Evolutionary conservation across 495 filamentous ascomycete genomes (phyloP), one percentile per base, ranked within the genome.

Genomic region (Penicillium steckii): DNA sequence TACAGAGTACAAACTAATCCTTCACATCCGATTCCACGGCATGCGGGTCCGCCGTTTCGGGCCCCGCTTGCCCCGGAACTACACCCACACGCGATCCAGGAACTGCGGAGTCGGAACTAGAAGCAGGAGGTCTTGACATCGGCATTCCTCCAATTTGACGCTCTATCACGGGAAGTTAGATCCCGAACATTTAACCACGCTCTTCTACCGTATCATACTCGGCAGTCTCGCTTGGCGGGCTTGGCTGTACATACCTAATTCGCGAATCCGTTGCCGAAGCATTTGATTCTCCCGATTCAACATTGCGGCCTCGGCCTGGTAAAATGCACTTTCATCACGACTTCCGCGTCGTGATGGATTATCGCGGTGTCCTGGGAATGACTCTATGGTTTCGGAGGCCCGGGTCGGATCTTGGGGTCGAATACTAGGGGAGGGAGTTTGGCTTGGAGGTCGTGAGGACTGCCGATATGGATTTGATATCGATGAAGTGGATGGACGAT

Each of bases 271-370:
- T 61, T 85, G 79, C 46, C 85, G 85, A 49, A 98, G 73, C 87
- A 98, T 95, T 67, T 95, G 89, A 61, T 98, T 98, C 74, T 98
- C 94, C 37, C 94, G 78, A 17, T 82, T 79, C 55, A 98, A 72
- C 74, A 84, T 93, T 58, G 89, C 84, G 3, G 90, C 91, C 70
- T 98, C 94, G 3, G 92, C 90, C 66, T 96, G 91, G 55, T 96
- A 95, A 67, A 90, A 96, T 13, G 88, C 84, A 54, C 81, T 83
- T 64, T 96, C 92, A 64, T 95, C 90, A 21, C 88, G 77, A 50
- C 81, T 78, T 8, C 73, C 60, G 24, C 74, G 68, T 30, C 75
- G 71, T 22, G 60, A 63, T 43, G 48, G 18, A 27, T 46, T 58
- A 7, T 73, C 69, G 32, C 63, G 56, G 10, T 63, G 44, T 26